Evolutionary conservation across 345 rosid genomes (phyloP), one percentile per base, ranked within the genome.

Genomic region (Hibiscus tridactylites): DNA sequence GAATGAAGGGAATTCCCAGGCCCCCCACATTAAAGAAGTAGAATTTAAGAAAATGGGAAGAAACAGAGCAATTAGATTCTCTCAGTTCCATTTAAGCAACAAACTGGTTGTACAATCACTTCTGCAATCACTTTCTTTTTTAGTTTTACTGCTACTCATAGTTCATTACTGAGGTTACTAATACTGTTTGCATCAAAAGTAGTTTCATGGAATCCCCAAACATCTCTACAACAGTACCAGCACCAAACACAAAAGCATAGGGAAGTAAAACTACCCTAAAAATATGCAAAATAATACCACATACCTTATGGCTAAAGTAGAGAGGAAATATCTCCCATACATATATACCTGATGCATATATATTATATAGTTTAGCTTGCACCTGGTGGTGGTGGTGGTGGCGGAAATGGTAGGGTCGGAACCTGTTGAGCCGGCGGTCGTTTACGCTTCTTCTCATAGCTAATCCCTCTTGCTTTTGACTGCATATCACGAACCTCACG

Each of bases 381-480:
- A 78, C 80, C 80, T 65, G 81, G 75, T 17, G 84, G 71, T 56
- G 60, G 24, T 21, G 24, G 24, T 21, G 67, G 71, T 13, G 76
- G 64, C n/a, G 72, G 83, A 4, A 68, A 49, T 33, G 71, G 83
- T 49, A 71, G 74, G 28, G 82, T 12, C 29, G 77, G 79, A 67
- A 82, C 65, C 74, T 76, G 83, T 19, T 69, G 84, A 9, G 84
- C 71, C 6, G 11, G 60, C 13, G 88, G 87, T 54, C 90, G 83
- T 81, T 88, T 88, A n/a, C 91, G 82, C 79, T 88, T 88, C 84
- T 86, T 85, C 87, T 85, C 92, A 52, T 88, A 88, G 74, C 90
- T 88, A 64, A 88, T 82, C 69, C 91, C 91, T 75, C 91, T 82
- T 12, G 91, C 90, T 77, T 88, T 88, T 17, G 90, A 77, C 81